phyloP scores from a whole-genome alignment of 352 stramenopile species.

The Globisporangium nodosum region DNA sequence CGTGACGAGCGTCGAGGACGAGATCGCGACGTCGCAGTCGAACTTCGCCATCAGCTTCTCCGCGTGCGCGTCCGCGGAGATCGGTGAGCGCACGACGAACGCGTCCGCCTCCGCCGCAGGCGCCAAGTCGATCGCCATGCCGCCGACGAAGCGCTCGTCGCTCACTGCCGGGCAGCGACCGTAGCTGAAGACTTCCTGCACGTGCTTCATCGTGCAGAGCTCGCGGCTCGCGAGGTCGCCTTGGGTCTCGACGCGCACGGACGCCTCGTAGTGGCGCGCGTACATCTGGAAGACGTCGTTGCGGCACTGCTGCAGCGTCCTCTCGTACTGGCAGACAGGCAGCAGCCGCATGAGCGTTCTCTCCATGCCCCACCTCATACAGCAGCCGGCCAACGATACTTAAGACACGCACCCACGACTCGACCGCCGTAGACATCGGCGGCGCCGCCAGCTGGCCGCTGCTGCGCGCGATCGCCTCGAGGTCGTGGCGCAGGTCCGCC shows the following conservation, averaged over 20 bases:
- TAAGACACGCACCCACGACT: conserved; percentile 21
- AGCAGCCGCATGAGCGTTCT: background rate
- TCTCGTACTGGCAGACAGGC: conserved; percentile 23
- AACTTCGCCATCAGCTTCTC: conserved; percentile 59
- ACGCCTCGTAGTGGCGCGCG: conserved; percentile 47
- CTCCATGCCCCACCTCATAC: too few relatives aligned
- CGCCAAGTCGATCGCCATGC: conserved; percentile 8
- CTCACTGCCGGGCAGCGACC: conserved; percentile 19
- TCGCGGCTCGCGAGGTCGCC: conserved; percentile 7
- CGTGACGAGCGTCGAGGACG: conserved; percentile 55
- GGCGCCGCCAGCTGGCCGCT: conserved; percentile 16
- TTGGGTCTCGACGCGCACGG: conserved; percentile 26
- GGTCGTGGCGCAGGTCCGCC: conserved; percentile 14
- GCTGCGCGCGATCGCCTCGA: conserved; percentile 17
- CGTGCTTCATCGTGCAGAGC: conserved; percentile 27
- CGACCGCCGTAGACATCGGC: conserved; percentile 14
- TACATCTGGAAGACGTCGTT: conserved; percentile 70
- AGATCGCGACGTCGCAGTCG: conserved; percentile 67
- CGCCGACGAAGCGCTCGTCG: conserved; percentile 6
- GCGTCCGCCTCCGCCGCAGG: background rate
- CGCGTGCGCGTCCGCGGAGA: conserved; percentile 54
- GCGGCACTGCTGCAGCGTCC: conserved; percentile 30
- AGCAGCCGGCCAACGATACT: too few relatives aligned
- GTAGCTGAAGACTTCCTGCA: conserved; percentile 30
- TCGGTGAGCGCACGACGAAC: conserved; percentile 15